These are phyloP conservation scores for Neofusicoccum kwambonambiense DNA, from an alignment of 2,329 filamentous ascomycete species.

Conservation along the genomic window DNA sequence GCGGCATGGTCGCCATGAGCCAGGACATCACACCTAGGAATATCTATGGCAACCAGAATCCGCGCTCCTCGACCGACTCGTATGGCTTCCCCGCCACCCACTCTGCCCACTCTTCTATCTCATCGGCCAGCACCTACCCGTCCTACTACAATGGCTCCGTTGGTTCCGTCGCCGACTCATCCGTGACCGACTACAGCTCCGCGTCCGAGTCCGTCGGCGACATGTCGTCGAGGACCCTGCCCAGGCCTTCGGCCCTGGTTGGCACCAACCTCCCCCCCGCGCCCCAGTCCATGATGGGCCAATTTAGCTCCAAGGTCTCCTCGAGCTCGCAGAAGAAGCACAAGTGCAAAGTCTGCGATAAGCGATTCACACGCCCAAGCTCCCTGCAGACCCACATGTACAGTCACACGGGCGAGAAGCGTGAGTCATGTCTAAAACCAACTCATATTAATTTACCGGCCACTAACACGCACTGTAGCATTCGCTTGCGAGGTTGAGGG, in stretches of 20 bases:
- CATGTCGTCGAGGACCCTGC: slow-evolving; percentile 76
- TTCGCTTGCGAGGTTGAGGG: slow-evolving; percentile 93
- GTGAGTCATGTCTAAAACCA: slow-evolving; percentile 58
- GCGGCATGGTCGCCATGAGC: slow-evolving; percentile 93
- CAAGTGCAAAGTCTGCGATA: slow-evolving; percentile 98
- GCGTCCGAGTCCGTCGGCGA: slow-evolving; percentile 82
- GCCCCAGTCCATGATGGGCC: slow-evolving; percentile 96
- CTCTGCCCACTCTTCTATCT: slow-evolving; percentile 87
- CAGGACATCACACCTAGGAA: slow-evolving; percentile 86
- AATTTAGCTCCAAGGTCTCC: slow-evolving; percentile 95
- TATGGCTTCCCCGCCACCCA: slow-evolving; percentile 88
- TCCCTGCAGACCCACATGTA: slow-evolving; percentile 98
- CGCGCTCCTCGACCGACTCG: slow-evolving; percentile 74
- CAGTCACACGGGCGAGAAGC: slow-evolving; percentile 96
- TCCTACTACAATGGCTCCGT: slow-evolving; percentile 83
- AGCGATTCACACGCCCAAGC: slow-evolving; percentile 91
- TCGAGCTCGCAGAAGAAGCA: slow-evolving; percentile 98
- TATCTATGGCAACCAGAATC: slow-evolving; percentile 70
- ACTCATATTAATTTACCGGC: slow-evolving; percentile 1
- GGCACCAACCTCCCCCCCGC: slow-evolving; percentile 69
- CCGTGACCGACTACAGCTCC: slow-evolving; percentile 90
- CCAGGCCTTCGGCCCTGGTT: slow-evolving; percentile 68
- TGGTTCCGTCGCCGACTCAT: slow-evolving; percentile 72
- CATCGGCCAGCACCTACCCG: slow-evolving; percentile 74
- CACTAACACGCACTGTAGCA: slow-evolving; percentile 53